Evolutionary conservation across 768 basidiomycete species (phyloP).

Genomic region (Boletus reticuloceps): DNA sequence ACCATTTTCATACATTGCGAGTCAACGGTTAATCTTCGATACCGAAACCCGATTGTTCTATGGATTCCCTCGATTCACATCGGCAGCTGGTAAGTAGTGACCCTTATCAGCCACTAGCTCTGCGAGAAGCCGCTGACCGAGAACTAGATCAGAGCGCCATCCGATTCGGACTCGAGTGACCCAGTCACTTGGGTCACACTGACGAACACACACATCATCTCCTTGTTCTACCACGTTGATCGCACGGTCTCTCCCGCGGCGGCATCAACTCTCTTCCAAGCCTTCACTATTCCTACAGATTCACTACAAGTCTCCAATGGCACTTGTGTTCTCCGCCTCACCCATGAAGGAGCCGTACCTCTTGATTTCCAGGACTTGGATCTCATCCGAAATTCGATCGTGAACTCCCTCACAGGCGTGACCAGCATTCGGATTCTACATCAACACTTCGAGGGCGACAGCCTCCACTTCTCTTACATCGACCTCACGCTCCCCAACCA

Average conservation of each 20-base stretch:
- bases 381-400: conserved; percentile 1
- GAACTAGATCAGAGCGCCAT: too few relatives aligned
- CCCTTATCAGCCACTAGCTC: too few relatives aligned
- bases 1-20: too few relatives aligned
- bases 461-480: not conserved
- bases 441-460: not conserved
- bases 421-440: not conserved
- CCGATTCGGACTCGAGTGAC: too few relatives aligned
- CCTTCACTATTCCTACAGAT: not conserved
- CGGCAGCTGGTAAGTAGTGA: too few relatives aligned
- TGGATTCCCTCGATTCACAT: too few relatives aligned
- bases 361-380: not conserved
- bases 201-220: too few relatives aligned
- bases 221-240: not conserved
- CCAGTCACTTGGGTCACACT: too few relatives aligned
- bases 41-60: too few relatives aligned
- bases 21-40: too few relatives aligned
- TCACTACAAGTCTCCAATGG: not conserved
- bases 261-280: not conserved
- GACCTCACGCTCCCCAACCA: not conserved
- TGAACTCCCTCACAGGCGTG: not conserved
- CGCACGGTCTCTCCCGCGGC: not conserved
- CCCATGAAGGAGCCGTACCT: not conserved
- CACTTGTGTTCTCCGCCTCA: not conserved
- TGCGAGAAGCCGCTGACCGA: too few relatives aligned